A percentile compares a stretch with the other conserved stretches of the same genome.
Conservation (phyloP, 148 eudicot species). For the Vaccinium corymbosum region DNA sequence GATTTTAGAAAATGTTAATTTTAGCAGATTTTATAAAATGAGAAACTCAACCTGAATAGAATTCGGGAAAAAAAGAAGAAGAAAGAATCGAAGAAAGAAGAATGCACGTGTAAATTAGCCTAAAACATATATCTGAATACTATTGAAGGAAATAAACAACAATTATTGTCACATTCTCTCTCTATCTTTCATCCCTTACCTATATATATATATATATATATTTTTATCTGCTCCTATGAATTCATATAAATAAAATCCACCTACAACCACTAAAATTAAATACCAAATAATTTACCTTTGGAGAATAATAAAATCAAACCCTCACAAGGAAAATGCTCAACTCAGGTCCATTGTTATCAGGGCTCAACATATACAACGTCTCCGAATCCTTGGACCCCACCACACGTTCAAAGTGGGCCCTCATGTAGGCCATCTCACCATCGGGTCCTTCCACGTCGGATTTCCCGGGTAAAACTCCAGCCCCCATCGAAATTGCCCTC, state of each 20-base stretch:
- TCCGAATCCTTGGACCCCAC: constrained; percentile 77
- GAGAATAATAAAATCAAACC: constrained; percentile 22
- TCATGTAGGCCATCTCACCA: constrained; percentile 62
- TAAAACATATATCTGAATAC: too few relatives aligned
- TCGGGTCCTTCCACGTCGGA: constrained; percentile 51
- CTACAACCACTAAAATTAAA: not conserved
- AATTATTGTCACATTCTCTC: too few relatives aligned
- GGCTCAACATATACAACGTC: constrained; percentile 73
- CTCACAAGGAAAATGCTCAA: constrained; percentile 77
- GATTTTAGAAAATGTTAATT: too few relatives aligned
- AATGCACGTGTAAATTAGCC: too few relatives aligned
- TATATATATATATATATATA: too few relatives aligned
- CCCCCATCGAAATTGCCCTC: constrained; percentile 66
- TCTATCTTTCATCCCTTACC: not conserved
- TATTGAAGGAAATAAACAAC: not conserved
- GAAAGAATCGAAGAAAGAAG: too few relatives aligned
- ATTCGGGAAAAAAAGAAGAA: too few relatives aligned
- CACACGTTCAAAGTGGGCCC: constrained; percentile 68
- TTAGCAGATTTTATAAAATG: too few relatives aligned
- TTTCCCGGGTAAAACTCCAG: constrained; percentile 63
- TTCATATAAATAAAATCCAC: too few relatives aligned
- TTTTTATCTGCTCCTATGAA: too few relatives aligned
- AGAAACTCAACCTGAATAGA: too few relatives aligned
- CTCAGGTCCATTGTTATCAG: constrained; percentile 65
- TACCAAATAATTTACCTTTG: not conserved